Percentiles rank a stretch among this genome's conserved stretches.
Evolutionary conservation across 495 filamentous ascomycete species (phyloP).

Genomic region (Pseudomonodictys pantanalensis): DNA sequence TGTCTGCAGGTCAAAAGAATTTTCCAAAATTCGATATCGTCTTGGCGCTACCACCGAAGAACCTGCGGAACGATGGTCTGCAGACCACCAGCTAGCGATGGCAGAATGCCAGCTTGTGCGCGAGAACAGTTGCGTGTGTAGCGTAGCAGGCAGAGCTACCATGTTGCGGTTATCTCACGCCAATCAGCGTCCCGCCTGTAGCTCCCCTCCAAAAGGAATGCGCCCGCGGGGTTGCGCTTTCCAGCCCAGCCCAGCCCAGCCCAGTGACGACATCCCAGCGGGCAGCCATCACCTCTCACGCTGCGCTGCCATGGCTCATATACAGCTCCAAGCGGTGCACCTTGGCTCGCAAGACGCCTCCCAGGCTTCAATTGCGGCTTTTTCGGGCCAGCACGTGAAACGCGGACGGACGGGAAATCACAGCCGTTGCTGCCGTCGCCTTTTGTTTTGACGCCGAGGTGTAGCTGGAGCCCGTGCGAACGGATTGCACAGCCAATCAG

Average conservation of each 20-base stretch:
- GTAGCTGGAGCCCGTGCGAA: slow-evolving; percentile 12
- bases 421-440: slow-evolving; percentile 22
- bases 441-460: slow-evolving; percentile 33
- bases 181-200: slow-evolving; percentile 12
- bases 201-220: slow-evolving; percentile 9
- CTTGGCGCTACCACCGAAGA: slow-evolving; percentile 11
- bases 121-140: neutral
- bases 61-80: slow-evolving; percentile 1
- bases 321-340: too few species aligned
- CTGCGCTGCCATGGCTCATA: neutral
- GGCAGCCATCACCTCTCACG: neutral
- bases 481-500: slow-evolving; percentile 20
- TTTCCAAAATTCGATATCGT: slow-evolving; percentile 1
- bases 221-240: slow-evolving; percentile 5
- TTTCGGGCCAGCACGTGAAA: slow-evolving; percentile 22
- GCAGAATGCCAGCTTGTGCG: neutral
- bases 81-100: neutral
- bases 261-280: slow-evolving; percentile 15
- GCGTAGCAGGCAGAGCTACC: too few species aligned
- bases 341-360: too few species aligned
- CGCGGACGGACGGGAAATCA: slow-evolving; percentile 33
- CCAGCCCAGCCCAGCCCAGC: neutral
- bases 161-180: slow-evolving; percentile 22
- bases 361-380: slow-evolving; percentile 17
- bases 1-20: slow-evolving; percentile 26